Evolutionary conservation across 2,329 filamentous ascomycete genomes (phyloP), one percentile per base, ranked within the genome.

Genomic region (Coniochaeta sp.): DNA sequence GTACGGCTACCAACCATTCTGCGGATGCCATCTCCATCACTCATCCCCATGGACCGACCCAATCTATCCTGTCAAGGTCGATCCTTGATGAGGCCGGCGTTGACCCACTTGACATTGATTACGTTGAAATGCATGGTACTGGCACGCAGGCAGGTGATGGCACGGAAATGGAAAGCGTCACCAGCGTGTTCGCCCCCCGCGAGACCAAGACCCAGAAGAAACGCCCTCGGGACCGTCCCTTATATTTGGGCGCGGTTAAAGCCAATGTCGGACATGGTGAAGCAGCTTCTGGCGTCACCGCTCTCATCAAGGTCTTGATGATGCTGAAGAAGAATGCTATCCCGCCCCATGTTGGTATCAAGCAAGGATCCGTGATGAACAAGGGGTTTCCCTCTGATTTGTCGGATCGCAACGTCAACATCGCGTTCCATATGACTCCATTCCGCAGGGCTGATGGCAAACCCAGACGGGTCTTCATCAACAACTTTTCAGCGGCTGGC

Each of bases 111-210:
- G 89, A 93, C 63, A 82, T 96, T 56, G 86, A 86, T 72, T 96
- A 93, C 68, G 87, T 96, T 9, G 91, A 96, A 74, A 91, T 95
- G 87, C 91, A 96, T 71, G 91, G 90, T 16, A 96, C 91, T 2
- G 91, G 91, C 34, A 96, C 90, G 0, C 90, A 95, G 72, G 90
- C 89, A 34, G 91, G 90, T 62, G 91, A 96, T 68, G 87, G 86
- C 8, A 89, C 86, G 4, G 92, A 96, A 71, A 93, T 93, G 88
- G 79, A 85, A 1, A 91, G 88, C 0, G 89, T 96, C 56, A 85
- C 86, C 2, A 73, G 78, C 56, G 74, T 79, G 7, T 83, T 79
- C 63, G 79, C 80, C 0, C 79, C 81, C 5, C 54, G 54, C 5
- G 54, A 38, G n/a, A 22, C 28, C 30, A 28, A n/a, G 16, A 74